phyloP scores from a whole-genome alignment of 1,139 yeast genomes.

The Kodamaea sp. region DNA sequence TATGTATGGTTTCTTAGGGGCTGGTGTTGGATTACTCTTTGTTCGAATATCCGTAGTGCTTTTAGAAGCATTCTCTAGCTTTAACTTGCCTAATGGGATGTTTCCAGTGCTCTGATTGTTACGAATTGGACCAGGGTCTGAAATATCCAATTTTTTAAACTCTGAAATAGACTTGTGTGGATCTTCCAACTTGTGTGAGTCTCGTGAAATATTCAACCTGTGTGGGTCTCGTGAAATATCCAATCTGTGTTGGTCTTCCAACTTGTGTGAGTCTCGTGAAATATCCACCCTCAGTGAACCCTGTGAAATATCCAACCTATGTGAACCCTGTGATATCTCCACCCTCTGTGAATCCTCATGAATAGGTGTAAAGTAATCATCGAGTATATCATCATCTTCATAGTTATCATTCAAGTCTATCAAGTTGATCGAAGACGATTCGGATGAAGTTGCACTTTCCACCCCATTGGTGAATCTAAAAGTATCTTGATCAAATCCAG shows the following conservation, averaged over 20 bases:
- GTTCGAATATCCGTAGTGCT: constrained; percentile 15
- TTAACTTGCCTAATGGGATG: constrained; percentile 1
- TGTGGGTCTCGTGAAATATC: no score
- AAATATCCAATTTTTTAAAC: constrained; percentile 2
- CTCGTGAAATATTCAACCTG: no score
- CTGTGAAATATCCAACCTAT: no score
- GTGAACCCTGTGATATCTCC: constrained; percentile 1
- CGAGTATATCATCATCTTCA: constrained; percentile 2
- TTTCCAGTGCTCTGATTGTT: neutral
- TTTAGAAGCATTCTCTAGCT: constrained; percentile 12
- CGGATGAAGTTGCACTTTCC: constrained; percentile 26
- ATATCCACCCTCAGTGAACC: no score
- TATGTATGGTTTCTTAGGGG: constrained; percentile 25
- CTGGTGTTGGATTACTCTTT: constrained; percentile 1
- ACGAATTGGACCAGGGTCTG: neutral
- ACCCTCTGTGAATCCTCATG: constrained; percentile 5
- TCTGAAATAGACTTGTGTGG: no score
- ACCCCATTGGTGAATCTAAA: constrained; percentile 14
- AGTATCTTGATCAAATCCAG: constrained; percentile 49
- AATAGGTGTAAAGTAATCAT: constrained; percentile 12
- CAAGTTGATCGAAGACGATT: constrained; percentile 25
- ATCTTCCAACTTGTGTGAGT: no score
- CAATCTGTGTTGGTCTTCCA: no score
- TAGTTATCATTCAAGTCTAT: constrained; percentile 34
- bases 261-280: no score